These are phyloP conservation scores for Bipolaris gigantea DNA, from an alignment of 2,329 filamentous ascomycete genomes.

Conservation along the genomic window DNA sequence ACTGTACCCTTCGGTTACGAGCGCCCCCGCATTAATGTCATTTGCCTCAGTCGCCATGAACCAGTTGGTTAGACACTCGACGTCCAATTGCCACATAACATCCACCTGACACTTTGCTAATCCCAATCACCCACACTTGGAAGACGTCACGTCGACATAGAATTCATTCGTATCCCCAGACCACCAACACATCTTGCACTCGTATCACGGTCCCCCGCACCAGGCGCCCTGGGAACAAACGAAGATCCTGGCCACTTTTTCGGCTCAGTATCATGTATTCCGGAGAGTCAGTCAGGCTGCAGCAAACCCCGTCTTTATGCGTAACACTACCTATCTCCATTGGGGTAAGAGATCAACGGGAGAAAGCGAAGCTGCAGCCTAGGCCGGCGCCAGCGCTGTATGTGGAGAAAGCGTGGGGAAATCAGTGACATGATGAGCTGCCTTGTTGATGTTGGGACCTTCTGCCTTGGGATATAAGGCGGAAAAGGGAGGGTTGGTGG, in stretches of 20 bases:
- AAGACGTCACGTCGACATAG: background rate
- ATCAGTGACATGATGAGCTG: conserved; percentile 3
- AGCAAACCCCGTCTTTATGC: background rate
- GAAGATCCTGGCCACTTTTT: conserved; percentile 6
- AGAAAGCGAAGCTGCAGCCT: background rate
- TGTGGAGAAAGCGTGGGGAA: conserved; percentile 13
- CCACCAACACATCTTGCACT: background rate
- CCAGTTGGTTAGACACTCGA: background rate
- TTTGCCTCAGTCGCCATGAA: background rate
- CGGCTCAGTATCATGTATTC: conserved; percentile 1
- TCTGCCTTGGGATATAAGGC: conserved; percentile 4
- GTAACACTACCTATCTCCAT: background rate
- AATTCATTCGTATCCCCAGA: background rate
- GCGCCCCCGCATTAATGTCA: background rate
- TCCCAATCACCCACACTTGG: background rate
- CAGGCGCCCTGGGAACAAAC: background rate
- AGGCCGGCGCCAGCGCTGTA: background rate
- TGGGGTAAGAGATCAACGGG: conserved; percentile 7
- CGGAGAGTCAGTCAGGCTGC: background rate
- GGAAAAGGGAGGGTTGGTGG: background rate
- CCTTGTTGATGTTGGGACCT: conserved; percentile 4
- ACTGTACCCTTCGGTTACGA: background rate
- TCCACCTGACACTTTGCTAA: background rate
- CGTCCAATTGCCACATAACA: background rate
- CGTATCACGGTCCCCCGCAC: background rate